Conservation (phyloP, 176 grass and related monocot genomes). For the Paspalum vaginatum region DNA sequence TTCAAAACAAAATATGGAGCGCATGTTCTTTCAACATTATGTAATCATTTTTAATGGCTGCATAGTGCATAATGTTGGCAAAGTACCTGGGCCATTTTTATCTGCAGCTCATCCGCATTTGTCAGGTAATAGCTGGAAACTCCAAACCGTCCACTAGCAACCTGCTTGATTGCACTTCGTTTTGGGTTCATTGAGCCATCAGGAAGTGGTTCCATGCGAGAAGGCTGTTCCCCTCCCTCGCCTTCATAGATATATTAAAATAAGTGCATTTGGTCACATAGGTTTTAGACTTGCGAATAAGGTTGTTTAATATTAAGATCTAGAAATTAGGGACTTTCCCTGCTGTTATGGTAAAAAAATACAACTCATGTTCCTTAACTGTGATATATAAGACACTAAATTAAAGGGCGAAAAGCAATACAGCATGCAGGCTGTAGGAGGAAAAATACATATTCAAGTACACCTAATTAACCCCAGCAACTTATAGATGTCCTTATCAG, state of each 20-base stretch:
- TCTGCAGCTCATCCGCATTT: constrained; percentile 99
- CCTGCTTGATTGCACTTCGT: constrained; percentile 98
- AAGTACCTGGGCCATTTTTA: constrained; percentile 99
- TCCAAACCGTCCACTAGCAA: constrained; percentile 96
- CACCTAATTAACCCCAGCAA: neutral
- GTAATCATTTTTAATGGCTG: constrained; percentile 18
- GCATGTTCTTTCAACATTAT: constrained; percentile 26
- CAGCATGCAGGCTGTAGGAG: neutral
- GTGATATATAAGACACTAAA: constrained; percentile 13
- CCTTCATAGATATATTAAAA: constrained; percentile 52
- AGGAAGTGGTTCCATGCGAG: constrained; percentile 86
- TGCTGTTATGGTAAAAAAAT: neutral
- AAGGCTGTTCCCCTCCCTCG: constrained; percentile 95
- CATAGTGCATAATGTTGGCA: constrained; percentile 17
- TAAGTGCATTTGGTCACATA: constrained; percentile 18
- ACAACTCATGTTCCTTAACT: neutral
- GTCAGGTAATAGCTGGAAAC: constrained; percentile 97
- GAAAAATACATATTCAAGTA: neutral
- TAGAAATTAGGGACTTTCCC: neutral
- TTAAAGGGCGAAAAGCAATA: constrained; percentile 8
- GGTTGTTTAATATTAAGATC: constrained; percentile 4
- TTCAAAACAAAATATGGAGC: constrained; percentile 7
- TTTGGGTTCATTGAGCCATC: constrained; percentile 94
- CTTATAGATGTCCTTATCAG: constrained; percentile 1
- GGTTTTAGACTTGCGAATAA: neutral